Base-by-base conservation (phyloP, 176 grass and related monocot genomes). In the Melocanna baccifera region DNA sequence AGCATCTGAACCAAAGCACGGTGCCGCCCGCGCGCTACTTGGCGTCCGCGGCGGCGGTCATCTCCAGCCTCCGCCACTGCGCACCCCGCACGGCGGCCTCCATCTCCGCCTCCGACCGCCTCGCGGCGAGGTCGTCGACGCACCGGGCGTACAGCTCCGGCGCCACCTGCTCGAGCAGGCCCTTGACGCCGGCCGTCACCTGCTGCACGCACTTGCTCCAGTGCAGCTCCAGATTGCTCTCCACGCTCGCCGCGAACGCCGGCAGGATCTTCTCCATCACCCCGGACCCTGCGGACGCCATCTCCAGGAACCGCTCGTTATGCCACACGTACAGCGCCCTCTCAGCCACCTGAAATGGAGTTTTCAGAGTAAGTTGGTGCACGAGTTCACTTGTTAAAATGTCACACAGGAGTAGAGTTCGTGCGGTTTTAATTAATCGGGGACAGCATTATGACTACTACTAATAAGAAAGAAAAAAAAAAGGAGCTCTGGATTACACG, bases 161-260 rank as follows among this genome's bases (percentile, higher is more conserved):
- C 61, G 89, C 89, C 73, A 87, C 75, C 55, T 85, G 76, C 81
- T 89, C 67, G 1, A 98, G 87, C 67, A 98, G 71, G 12, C 50
- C 71, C 85, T 90, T 95, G 39, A 98, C 87, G 76, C 85, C 85
- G 41, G 80, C 77, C 5, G 91, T 83, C 32, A 93, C 86, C 80
- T 98, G 79, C 85, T 90, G 93, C 78, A 95, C 91, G 29, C 93
- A 93, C 79, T 87, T 94, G 91, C 91, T 98, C 93, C 96, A 98
- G 87, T 98, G 96, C 15, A 2, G 12, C 55, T 83, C 87, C 56
- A 98, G 82, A 85, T 95, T 98, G 74, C 37, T 80, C 85, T 95
- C 96, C 23, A 94, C 79, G 91, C 86, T 83, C 8, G 78, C 71
- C 12, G 92, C 91, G 65, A 89, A 90, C 56, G 71, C 47, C 52